Evolutionary conservation across 2,329 filamentous ascomycete genomes (phyloP).

Genomic region (Hymenoscyphus repandus): DNA sequence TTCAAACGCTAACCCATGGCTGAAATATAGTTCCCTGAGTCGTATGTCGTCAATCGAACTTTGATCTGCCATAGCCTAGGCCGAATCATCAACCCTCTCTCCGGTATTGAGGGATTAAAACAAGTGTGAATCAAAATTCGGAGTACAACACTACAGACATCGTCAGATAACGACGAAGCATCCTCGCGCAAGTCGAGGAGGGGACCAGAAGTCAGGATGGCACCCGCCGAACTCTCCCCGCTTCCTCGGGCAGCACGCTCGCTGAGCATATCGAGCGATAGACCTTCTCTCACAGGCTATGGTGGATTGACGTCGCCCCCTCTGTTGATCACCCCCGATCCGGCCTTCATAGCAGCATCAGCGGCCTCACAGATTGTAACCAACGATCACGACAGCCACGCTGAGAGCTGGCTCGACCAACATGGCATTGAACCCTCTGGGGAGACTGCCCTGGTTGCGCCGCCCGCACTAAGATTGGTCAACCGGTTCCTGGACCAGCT

Average conservation of each 20-base stretch:
- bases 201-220: slow-evolving; percentile 13
- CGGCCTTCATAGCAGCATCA: slow-evolving; percentile 81
- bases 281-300: slow-evolving; percentile 54
- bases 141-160: neutral
- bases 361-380: slow-evolving; percentile 90
- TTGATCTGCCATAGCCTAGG: neutral
- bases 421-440: slow-evolving; percentile 59
- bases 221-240: slow-evolving; percentile 18
- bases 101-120: neutral
- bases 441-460: slow-evolving; percentile 68
- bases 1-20: neutral
- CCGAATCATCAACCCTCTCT: neutral
- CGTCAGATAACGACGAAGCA: neutral
- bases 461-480: slow-evolving; percentile 67
- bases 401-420: slow-evolving; percentile 64
- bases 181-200: neutral
- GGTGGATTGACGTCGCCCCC: slow-evolving; percentile 62
- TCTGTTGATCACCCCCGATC: slow-evolving; percentile 63
- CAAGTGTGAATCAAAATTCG: neutral
- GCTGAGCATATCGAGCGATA: slow-evolving; percentile 67
- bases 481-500: slow-evolving; percentile 94
- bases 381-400: slow-evolving; percentile 74
- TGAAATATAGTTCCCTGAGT: neutral
- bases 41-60: neutral
- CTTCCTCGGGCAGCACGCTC: slow-evolving; percentile 21